phyloP scores from a whole-genome alignment of 192 early-diverging fungal species.

The Coemansia sp. region DNA sequence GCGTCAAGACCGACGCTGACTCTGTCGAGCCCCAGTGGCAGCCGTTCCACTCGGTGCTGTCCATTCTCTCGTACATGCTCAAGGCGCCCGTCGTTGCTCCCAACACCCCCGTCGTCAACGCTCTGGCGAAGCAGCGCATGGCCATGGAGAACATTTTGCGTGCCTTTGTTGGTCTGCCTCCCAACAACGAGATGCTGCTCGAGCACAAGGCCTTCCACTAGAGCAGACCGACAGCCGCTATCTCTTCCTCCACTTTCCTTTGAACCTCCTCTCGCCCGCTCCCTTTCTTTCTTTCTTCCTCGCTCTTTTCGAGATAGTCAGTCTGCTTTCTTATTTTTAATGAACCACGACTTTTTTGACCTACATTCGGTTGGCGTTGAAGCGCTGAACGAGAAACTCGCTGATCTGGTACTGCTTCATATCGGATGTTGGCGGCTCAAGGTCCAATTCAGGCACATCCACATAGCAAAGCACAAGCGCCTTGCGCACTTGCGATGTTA shows the following conservation, averaged over 20 bases:
- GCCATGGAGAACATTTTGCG: conserved; percentile 98
- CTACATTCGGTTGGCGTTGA: conserved; percentile 39
- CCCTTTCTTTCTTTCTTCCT: not conserved
- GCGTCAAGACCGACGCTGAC: conserved; percentile 48
- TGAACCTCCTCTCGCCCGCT: not conserved
- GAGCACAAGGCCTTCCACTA: conserved; percentile 77
- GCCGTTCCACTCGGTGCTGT: conserved; percentile 93
- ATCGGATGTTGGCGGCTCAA: conserved; percentile 9
- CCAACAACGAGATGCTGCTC: conserved; percentile 96
- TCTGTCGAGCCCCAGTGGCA: conserved; percentile 70
- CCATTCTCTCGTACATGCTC: conserved; percentile 92
- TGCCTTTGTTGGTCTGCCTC: conserved; percentile 91
- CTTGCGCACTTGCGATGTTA: conserved; percentile 41
- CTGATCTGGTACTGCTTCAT: conserved; percentile 19
- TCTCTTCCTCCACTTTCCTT: not conserved
- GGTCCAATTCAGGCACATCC: not conserved
- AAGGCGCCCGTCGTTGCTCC: conserved; percentile 95
- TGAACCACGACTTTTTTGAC: not conserved
- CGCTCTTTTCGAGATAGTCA: not conserved
- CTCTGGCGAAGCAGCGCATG: conserved; percentile 89
- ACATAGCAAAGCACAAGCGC: conserved; percentile 45
- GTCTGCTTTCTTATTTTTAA: conserved; percentile 1
- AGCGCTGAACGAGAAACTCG: conserved; percentile 34
- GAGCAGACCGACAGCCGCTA: not conserved
- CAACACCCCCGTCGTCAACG: conserved; percentile 95